phyloP scores from a whole-genome alignment of 1,139 yeast genomes.

The Torulaspora pretoriensis region DNA sequence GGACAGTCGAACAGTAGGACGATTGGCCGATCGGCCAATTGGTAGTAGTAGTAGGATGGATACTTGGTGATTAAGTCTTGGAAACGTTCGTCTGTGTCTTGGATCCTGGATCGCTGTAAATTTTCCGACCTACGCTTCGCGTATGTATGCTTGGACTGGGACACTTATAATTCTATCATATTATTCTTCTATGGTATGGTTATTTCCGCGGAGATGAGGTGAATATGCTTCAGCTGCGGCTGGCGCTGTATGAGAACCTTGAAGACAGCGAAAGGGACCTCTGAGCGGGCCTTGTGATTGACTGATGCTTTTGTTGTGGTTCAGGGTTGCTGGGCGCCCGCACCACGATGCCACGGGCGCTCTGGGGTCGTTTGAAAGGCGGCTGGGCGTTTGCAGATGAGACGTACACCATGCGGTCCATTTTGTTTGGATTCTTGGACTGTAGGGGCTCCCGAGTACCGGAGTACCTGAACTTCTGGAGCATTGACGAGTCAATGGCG shows the following conservation, averaged over 20 bases:
- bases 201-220: background rate
- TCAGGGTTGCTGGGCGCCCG: constrained; percentile 2
- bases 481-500: constrained; percentile 1
- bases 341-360: constrained; percentile 8
- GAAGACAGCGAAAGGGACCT: constrained; percentile 16
- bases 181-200: no score
- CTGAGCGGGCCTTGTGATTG: constrained; percentile 11
- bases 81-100: no score
- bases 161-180: no score
- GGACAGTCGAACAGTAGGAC: no score
- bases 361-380: background rate
- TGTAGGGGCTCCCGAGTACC: constrained; percentile 10
- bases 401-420: constrained; percentile 5
- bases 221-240: background rate
- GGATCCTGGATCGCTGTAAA: no score
- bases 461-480: constrained; percentile 19
- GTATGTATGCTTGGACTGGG: no score
- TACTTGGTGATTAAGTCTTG: no score
- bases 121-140: no score
- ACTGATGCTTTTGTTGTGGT: background rate
- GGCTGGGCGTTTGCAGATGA: constrained; percentile 1
- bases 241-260: constrained; percentile 14
- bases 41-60: no score
- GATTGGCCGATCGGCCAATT: no score
- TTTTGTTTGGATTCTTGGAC: constrained; percentile 10